These are phyloP conservation scores for Clitocybe nebularis DNA, from an alignment of 1,284 basidiomycete species.

Conservation along the genomic window DNA sequence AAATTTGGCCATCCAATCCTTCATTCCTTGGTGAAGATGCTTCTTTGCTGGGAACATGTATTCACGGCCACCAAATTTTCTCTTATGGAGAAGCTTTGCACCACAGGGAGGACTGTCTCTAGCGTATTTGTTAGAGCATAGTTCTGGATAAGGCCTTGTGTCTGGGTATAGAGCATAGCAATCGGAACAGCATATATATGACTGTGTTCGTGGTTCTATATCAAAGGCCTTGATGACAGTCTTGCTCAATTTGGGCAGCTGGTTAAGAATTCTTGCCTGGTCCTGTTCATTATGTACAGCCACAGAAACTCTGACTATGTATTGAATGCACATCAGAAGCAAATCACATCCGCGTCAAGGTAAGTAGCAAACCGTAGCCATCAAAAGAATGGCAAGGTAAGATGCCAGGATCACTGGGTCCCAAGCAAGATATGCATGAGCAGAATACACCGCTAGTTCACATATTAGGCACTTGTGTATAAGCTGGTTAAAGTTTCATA, in stretches of 20 bases:
- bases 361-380: background rate
- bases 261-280: background rate
- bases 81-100: background rate
- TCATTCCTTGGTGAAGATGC: background rate
- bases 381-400: background rate
- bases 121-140: background rate
- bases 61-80: background rate
- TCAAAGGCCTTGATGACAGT: background rate
- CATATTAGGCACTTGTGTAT: background rate
- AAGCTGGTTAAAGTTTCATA: background rate
- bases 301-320: background rate
- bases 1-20: conserved; percentile 2
- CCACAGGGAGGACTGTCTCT: conserved; percentile 1
- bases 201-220: background rate
- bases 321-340: background rate
- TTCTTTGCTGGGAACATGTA: background rate
- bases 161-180: conserved; percentile 3
- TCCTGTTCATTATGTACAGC: background rate
- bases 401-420: background rate
- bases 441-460: background rate
- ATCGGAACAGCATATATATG: background rate
- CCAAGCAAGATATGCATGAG: background rate
- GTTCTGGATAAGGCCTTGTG: background rate
- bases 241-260: background rate
- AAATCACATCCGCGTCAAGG: background rate